phyloP scores from a whole-genome alignment of 2,329 filamentous ascomycete genomes.

The Endocalyx cinctus region DNA sequence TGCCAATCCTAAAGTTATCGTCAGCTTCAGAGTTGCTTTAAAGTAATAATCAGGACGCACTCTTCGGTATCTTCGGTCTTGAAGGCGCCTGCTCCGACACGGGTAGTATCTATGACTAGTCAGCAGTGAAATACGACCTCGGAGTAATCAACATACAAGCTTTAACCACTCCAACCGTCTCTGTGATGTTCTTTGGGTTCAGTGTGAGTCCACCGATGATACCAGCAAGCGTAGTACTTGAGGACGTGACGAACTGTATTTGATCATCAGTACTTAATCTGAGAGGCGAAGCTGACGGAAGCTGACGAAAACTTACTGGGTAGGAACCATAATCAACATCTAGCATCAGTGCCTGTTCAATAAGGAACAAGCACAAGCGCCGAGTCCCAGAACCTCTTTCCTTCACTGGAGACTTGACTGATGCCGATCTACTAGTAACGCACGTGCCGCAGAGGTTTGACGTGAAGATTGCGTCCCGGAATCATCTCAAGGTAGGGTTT shows the following conservation, averaged over 20 bases:
- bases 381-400: constrained; percentile 1
- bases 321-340: constrained; percentile 50
- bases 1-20: too few species aligned
- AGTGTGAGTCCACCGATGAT: constrained; percentile 50
- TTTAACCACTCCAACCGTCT: constrained; percentile 54
- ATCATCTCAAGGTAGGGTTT: constrained; percentile 1
- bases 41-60: too few species aligned
- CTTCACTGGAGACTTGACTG: constrained; percentile 1
- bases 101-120: constrained; percentile 37
- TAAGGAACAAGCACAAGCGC: constrained; percentile 2
- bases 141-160: constrained; percentile 35
- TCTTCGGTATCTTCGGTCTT: constrained; percentile 46
- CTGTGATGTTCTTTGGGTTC: constrained; percentile 46
- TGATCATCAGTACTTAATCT: constrained; percentile 1
- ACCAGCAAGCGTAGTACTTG: constrained; percentile 50
- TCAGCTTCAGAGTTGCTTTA: too few species aligned
- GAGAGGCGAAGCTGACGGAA: background rate
- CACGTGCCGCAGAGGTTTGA: constrained; percentile 1
- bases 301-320: constrained; percentile 30
- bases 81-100: constrained; percentile 51
- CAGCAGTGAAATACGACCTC: background rate
- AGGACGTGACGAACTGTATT: constrained; percentile 45
- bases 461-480: constrained; percentile 1
- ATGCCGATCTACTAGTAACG: constrained; percentile 1
- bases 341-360: constrained; percentile 54